These are phyloP conservation scores for Pythium myriotylum DNA, from an alignment of 352 stramenopile species.

Conservation along the genomic window DNA sequence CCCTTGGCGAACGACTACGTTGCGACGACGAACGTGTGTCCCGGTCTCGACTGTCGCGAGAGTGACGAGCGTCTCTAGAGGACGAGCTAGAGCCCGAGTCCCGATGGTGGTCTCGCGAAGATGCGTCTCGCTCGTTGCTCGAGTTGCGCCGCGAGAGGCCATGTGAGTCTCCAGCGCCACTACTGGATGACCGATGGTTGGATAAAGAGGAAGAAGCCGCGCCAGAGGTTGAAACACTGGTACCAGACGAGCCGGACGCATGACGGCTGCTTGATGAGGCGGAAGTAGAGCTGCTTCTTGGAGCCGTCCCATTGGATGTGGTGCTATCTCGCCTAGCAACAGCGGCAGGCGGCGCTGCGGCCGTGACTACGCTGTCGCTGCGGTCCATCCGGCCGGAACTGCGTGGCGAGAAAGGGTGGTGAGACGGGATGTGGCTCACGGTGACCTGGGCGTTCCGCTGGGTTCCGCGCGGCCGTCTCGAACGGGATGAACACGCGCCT, in stretches of 20 bases:
- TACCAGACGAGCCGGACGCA: slow-evolving; percentile 5
- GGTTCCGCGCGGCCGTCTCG: background rate
- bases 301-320: slow-evolving; percentile 18
- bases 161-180: slow-evolving; percentile 12
- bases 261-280: slow-evolving; percentile 16
- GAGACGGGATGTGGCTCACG: slow-evolving; percentile 1
- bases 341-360: slow-evolving; percentile 10
- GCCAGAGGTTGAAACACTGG: slow-evolving; percentile 6
- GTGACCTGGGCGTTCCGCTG: background rate
- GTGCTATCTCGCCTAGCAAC: slow-evolving; percentile 21
- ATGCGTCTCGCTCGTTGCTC: slow-evolving; percentile 20
- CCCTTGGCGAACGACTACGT: slow-evolving; percentile 21
- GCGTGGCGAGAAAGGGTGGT: background rate
- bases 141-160: slow-evolving; percentile 53
- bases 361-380: slow-evolving; percentile 23
- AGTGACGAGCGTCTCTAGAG: slow-evolving; percentile 18
- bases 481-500: slow-evolving; percentile 2
- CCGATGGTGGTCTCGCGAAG: slow-evolving; percentile 32
- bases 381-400: slow-evolving; percentile 18
- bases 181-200: slow-evolving; percentile 21
- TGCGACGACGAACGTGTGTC: slow-evolving; percentile 25
- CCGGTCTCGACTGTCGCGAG: slow-evolving; percentile 19
- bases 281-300: slow-evolving; percentile 15
- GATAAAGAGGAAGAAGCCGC: slow-evolving; percentile 18
- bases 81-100: slow-evolving; percentile 27